Evolutionary conservation across 768 basidiomycete genomes (phyloP).

Genomic region (Neoboletus brunneissimus): DNA sequence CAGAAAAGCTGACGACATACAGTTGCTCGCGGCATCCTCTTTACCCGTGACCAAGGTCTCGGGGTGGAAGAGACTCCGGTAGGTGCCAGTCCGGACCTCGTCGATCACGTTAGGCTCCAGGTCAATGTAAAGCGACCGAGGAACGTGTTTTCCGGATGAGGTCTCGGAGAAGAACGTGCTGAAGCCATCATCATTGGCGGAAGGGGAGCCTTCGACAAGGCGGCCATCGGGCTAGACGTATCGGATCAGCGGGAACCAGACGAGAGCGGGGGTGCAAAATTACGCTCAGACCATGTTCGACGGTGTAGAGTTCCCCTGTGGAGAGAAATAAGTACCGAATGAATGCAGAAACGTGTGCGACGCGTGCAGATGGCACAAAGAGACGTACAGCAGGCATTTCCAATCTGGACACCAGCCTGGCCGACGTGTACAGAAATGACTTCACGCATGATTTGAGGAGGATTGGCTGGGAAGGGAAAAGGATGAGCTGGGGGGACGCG

Average conservation of each 20-base stretch:
- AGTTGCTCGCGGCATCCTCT: conserved; percentile 99
- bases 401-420: conserved; percentile 97
- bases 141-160: conserved; percentile 92
- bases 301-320: conserved; percentile 96
- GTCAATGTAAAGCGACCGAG: conserved; percentile 95
- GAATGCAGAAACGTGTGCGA: background rate
- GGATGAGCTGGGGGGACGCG: conserved; percentile 20
- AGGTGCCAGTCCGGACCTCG: conserved; percentile 92
- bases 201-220: conserved; percentile 72
- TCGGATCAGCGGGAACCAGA: conserved; percentile 19
- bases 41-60: conserved; percentile 98
- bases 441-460: conserved; percentile 69
- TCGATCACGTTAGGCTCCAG: conserved; percentile 98
- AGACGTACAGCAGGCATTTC: conserved; percentile 96
- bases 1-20: conserved; percentile 41
- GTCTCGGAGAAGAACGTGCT: conserved; percentile 99
- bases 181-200: conserved; percentile 85
- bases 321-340: conserved; percentile 22
- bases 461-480: conserved; percentile 3
- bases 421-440: conserved; percentile 99
- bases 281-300: conserved; percentile 97
- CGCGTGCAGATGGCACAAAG: conserved; percentile 13
- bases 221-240: conserved; percentile 88
- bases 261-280: conserved; percentile 14
- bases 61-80: conserved; percentile 97